These are phyloP conservation scores for Saccharomycopsis fodiens DNA, from an alignment of 805 yeast species.

Conservation along the genomic window DNA sequence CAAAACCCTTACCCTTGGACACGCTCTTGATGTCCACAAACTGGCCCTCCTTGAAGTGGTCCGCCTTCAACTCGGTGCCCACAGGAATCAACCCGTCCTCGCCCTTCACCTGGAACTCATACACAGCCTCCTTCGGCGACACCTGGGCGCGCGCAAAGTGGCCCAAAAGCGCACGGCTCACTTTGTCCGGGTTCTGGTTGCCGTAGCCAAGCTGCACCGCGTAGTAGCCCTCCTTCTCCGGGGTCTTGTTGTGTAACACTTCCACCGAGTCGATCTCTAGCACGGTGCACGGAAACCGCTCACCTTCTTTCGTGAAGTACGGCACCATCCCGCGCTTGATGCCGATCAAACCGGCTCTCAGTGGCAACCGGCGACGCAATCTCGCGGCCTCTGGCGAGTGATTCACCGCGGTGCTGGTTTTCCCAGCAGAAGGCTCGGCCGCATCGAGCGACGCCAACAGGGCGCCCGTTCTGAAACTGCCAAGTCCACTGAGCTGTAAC, in stretches of 20 bases:
- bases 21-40: constrained; percentile 72
- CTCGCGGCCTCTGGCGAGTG: constrained; percentile 67
- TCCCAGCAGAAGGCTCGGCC: constrained; percentile 15
- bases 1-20: constrained; percentile 92
- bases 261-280: constrained; percentile 84
- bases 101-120: constrained; percentile 74
- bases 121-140: constrained; percentile 69
- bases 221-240: constrained; percentile 67
- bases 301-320: constrained; percentile 66
- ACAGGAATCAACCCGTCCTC: constrained; percentile 59
- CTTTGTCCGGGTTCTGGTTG: constrained; percentile 51
- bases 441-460: constrained; percentile 32
- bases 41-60: constrained; percentile 78
- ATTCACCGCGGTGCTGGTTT: constrained; percentile 24
- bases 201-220: constrained; percentile 89
- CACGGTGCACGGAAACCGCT: constrained; percentile 74
- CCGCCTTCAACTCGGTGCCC: constrained; percentile 75
- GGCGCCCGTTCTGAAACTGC: constrained; percentile 28
- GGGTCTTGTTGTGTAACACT: constrained; percentile 66
- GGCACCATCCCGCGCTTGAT: constrained; percentile 87
- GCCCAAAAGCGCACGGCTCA: constrained; percentile 60
- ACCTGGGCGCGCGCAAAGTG: constrained; percentile 74
- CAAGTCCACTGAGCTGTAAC: not conserved
- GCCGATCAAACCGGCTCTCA: constrained; percentile 80
- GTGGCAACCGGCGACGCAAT: constrained; percentile 61